Conservation (phyloP, 2,329 filamentous ascomycete species). For the Colletotrichum euphorbiae region DNA sequence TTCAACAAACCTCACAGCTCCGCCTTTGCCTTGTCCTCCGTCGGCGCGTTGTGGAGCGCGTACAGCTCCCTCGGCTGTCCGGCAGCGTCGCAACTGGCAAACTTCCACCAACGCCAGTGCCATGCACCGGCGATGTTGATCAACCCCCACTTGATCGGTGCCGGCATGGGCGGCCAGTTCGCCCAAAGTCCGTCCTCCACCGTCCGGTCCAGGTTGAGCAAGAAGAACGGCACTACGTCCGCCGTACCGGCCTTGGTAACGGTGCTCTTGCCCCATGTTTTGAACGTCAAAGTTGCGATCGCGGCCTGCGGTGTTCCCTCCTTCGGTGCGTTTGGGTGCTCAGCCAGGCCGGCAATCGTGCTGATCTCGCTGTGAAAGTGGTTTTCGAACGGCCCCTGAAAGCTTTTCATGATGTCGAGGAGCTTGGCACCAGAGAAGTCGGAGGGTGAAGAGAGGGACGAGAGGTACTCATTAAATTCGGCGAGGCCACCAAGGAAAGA, state of each 20-base stretch:
- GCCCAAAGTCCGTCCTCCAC: slow-evolving; percentile 70
- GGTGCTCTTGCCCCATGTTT: slow-evolving; percentile 71
- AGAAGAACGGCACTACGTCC: slow-evolving; percentile 73
- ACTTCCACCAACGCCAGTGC: slow-evolving; percentile 72
- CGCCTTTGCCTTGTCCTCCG: slow-evolving; percentile 26
- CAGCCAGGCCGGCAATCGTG: slow-evolving; percentile 62
- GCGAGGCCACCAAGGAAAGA: slow-evolving; percentile 64
- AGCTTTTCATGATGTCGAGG: slow-evolving; percentile 61
- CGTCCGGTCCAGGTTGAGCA: slow-evolving; percentile 71
- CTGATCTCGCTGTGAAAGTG: slow-evolving; percentile 68
- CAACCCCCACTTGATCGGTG: slow-evolving; percentile 68
- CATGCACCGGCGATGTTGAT: slow-evolving; percentile 68
- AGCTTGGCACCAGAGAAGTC: slow-evolving; percentile 60
- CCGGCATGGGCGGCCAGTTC: slow-evolving; percentile 74
- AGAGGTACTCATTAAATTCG: slow-evolving; percentile 65
- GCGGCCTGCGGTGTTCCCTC: slow-evolving; percentile 58
- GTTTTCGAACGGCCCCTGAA: slow-evolving; percentile 62
- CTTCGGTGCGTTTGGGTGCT: slow-evolving; percentile 63
- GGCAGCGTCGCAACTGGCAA: slow-evolving; percentile 68
- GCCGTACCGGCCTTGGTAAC: slow-evolving; percentile 70
- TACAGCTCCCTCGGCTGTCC: slow-evolving; percentile 67
- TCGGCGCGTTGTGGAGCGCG: slow-evolving; percentile 51
- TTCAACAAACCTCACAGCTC: slow-evolving; percentile 9
- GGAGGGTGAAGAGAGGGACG: slow-evolving; percentile 52
- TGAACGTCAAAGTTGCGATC: slow-evolving; percentile 63